A percentile compares a stretch with the other conserved stretches of the same genome.
Evolutionary conservation across 805 yeast genomes (phyloP).

Genomic region (Kockiozyma suomiensis): DNA sequence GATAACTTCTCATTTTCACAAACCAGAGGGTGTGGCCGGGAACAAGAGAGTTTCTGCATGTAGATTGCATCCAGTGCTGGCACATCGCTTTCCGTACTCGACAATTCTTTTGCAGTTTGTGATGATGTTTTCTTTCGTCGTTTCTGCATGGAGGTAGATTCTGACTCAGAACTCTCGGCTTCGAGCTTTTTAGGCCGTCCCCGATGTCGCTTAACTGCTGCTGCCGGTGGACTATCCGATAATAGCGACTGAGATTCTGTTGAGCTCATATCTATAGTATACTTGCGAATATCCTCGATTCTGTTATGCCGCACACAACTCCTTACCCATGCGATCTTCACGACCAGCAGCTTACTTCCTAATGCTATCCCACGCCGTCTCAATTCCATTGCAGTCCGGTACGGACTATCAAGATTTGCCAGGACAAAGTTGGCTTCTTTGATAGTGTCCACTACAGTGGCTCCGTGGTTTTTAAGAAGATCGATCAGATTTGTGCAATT

Average conservation of each 20-base stretch:
- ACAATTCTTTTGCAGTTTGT: neutral
- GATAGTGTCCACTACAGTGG: neutral
- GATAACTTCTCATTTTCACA: conserved; percentile 24
- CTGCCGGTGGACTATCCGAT: neutral
- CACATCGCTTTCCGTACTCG: neutral
- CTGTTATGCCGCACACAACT: neutral
- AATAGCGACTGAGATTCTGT: neutral
- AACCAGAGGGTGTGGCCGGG: conserved; percentile 27
- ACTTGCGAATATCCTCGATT: conserved; percentile 2
- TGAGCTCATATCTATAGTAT: neutral
- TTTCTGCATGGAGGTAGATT: neutral
- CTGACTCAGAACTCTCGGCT: neutral
- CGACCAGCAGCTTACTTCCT: conserved; percentile 1
- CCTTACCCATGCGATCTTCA: conserved; percentile 18
- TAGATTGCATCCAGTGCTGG: conserved; percentile 16
- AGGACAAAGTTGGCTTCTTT: conserved; percentile 10
- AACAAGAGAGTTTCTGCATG: conserved; percentile 20
- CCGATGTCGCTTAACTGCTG: conserved; percentile 2
- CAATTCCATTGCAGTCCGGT: conserved; percentile 23
- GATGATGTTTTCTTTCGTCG: neutral
- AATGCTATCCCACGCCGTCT: conserved; percentile 17
- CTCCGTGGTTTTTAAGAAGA: conserved; percentile 6
- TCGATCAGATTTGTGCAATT: neutral
- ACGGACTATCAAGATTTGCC: conserved; percentile 10
- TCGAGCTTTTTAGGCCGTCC: conserved; percentile 1